Evolutionary conservation across 1,284 basidiomycete genomes (phyloP).

Genomic region (Moesziomyces antarcticus): DNA sequence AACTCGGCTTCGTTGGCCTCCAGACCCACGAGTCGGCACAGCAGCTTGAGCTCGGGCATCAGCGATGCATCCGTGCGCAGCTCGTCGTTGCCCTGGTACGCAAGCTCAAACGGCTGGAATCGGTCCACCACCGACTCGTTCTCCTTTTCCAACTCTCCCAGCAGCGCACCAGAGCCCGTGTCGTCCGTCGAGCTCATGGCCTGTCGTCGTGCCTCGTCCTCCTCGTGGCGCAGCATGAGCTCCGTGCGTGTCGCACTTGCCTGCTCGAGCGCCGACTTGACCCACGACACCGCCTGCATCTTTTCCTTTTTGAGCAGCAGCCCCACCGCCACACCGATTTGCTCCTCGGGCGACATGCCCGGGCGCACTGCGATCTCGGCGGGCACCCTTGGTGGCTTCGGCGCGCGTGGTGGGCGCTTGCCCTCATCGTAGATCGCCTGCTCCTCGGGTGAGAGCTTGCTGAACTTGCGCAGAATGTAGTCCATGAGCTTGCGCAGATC

Average conservation of each 20-base stretch:
- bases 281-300: constrained; percentile 61
- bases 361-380: constrained; percentile 58
- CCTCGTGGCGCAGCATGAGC: constrained; percentile 40
- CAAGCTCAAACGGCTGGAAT: constrained; percentile 40
- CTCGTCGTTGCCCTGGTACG: constrained; percentile 46
- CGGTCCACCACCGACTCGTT: constrained; percentile 38
- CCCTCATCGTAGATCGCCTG: constrained; percentile 54
- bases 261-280: constrained; percentile 62
- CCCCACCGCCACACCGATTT: constrained; percentile 64
- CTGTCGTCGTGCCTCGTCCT: constrained; percentile 20
- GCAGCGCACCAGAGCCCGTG: constrained; percentile 8
- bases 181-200: constrained; percentile 5
- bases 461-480: constrained; percentile 57
- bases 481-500: constrained; percentile 60
- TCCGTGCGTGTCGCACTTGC: constrained; percentile 55
- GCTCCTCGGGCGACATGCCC: constrained; percentile 46
- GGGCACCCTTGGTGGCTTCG: constrained; percentile 47
- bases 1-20: constrained; percentile 46
- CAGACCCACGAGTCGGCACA: constrained; percentile 61
- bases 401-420: constrained; percentile 48
- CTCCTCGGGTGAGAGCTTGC: constrained; percentile 57
- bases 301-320: constrained; percentile 61
- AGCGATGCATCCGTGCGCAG: constrained; percentile 52
- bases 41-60: constrained; percentile 60
- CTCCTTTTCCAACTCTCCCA: constrained; percentile 27